Base-by-base conservation (phyloP, 495 filamentous ascomycete species). In the Penicillium pancosmium region DNA sequence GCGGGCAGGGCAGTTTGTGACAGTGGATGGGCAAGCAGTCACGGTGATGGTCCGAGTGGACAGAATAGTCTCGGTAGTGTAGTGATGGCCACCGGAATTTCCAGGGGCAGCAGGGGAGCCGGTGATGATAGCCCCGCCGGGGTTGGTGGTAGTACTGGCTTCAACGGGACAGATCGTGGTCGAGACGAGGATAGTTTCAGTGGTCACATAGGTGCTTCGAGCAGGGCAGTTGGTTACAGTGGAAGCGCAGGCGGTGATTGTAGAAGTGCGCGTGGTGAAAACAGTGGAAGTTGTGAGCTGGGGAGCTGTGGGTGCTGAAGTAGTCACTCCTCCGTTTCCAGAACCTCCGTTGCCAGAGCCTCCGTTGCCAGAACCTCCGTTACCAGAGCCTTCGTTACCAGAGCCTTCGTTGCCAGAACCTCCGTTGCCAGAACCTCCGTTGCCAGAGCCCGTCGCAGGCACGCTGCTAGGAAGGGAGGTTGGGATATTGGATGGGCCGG, bases 261-360 rank as follows among this genome's bases (percentile, higher is more conserved):
- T 77, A 61, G 55, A 44, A 40, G 61, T 62, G 13, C 63, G 60
- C 7, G 74, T 77, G 34, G 65, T 65, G 56, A 71, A 73, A 48
- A 77, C 53, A 12, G 73, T 75, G 4, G 73, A 76, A 19, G 73
- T 77, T 2, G 68, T 74, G 15, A 55, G 40, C 23, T 46, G 36
- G 23, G 23, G 46, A 48, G 46, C 46, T 12, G 46, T 48, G 8
- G 41, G 41, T 18, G 41, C 13, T 16, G 41, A 4, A 16, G 41
- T 44, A 44, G 41, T 44, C 16, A 16, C 41, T n/a, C 41, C 23
- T 31, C 6, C 27, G 8, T 8, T 31, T 4, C 27, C 27, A 1
- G 27, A 31, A 4, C 27, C 27, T 13, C n/a, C n/a, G 11, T 44
- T 44, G 11, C 41, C 41, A 23, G 41, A 46, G n/a, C 41, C 16